Evolutionary conservation across 2,329 filamentous ascomycete genomes (phyloP).

Genomic region (Sclerotinia spermophila): DNA sequence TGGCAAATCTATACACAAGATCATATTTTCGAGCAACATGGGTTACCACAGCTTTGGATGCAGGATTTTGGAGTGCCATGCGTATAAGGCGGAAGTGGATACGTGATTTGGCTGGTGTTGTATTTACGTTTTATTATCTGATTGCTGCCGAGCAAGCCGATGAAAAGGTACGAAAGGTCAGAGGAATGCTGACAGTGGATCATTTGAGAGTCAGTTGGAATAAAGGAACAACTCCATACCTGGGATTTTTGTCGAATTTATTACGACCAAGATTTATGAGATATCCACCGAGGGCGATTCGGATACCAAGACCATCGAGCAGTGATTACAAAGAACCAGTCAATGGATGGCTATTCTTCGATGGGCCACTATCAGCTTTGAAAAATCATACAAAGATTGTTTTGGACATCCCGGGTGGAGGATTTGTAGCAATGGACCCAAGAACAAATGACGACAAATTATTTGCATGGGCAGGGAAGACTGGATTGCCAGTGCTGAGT

Average conservation of each 20-base stretch:
- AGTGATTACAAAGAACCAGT: conserved; percentile 84
- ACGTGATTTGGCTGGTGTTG: conserved; percentile 74
- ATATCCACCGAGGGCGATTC: conserved; percentile 76
- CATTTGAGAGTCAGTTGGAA: conserved; percentile 94
- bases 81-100: conserved; percentile 76
- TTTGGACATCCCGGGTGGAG: conserved; percentile 87
- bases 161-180: conserved; percentile 90
- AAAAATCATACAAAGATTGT: conserved; percentile 74
- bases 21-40: conserved; percentile 96
- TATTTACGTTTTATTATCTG: conserved; percentile 88
- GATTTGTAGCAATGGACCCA: conserved; percentile 97
- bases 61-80: conserved; percentile 99
- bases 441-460: conserved; percentile 91
- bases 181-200: conserved; percentile 81
- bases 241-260: conserved; percentile 67
- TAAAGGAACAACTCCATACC: conserved; percentile 84
- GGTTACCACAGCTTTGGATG: conserved; percentile 91
- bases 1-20: conserved; percentile 89
- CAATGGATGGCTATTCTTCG: conserved; percentile 88
- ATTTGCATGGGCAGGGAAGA: conserved; percentile 85
- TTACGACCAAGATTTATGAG: conserved; percentile 74
- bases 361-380: conserved; percentile 76
- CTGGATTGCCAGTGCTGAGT: conserved; percentile 83
- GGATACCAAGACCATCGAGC: conserved; percentile 74
- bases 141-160: conserved; percentile 91